phyloP scores from a whole-genome alignment of 2,329 filamentous ascomycete genomes.

The Neospermospora avenae region DNA sequence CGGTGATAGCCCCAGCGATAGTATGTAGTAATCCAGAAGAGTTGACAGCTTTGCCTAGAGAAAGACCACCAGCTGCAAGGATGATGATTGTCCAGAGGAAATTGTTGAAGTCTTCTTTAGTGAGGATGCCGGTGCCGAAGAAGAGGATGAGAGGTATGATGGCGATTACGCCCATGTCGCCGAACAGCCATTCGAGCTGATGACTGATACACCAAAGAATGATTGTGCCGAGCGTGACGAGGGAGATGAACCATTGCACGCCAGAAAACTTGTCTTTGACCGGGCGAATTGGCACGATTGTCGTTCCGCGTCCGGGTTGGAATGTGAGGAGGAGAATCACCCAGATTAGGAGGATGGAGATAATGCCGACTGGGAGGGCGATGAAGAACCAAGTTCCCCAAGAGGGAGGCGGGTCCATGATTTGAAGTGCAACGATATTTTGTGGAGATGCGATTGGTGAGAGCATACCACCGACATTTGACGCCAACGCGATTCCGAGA shows the following conservation, averaged over 20 bases:
- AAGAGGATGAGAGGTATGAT: slow-evolving; percentile 95
- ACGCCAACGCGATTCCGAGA: slow-evolving; percentile 89
- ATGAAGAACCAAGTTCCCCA: slow-evolving; percentile 99
- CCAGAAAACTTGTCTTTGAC: slow-evolving; percentile 86
- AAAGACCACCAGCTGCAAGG: slow-evolving; percentile 87
- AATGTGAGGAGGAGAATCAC: slow-evolving; percentile 80
- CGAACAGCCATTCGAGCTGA: slow-evolving; percentile 81
- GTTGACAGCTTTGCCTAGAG: slow-evolving; percentile 89
- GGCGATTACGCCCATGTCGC: slow-evolving; percentile 97
- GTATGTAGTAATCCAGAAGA: slow-evolving; percentile 90
- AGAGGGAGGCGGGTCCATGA: slow-evolving; percentile 87
- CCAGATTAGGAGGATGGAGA: slow-evolving; percentile 89
- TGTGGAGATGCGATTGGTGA: slow-evolving; percentile 97
- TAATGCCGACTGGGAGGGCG: slow-evolving; percentile 84
- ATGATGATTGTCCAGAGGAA: slow-evolving; percentile 99
- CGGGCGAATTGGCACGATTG: slow-evolving; percentile 85
- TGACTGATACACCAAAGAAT: slow-evolving; percentile 89
- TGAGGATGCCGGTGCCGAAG: slow-evolving; percentile 93
- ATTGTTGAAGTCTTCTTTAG: slow-evolving; percentile 99
- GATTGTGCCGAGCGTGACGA: slow-evolving; percentile 82
- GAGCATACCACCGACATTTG: slow-evolving; percentile 93
- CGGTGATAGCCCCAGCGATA: slow-evolving; percentile 74
- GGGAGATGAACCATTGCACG: slow-evolving; percentile 87
- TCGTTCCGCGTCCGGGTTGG: slow-evolving; percentile 77
- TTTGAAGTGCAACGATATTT: slow-evolving; percentile 93